Evolutionary conservation across 805 yeast genomes (phyloP), one percentile per base, ranked within the genome.

Genomic region (Cyberlindnera maclurae): DNA sequence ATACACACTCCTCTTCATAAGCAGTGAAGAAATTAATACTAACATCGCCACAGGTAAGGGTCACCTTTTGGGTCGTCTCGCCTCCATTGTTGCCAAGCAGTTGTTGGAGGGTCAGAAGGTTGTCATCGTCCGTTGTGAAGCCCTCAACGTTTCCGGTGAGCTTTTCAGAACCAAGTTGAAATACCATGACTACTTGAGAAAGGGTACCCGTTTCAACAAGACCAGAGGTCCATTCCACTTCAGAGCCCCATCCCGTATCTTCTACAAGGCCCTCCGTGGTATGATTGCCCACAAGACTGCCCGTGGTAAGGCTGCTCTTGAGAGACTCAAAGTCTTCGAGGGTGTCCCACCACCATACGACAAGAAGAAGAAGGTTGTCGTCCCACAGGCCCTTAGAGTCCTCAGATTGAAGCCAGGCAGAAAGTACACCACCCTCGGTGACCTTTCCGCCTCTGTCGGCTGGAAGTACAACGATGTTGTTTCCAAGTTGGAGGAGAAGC

Each of bases 221-320:
- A 82, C 79, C 65, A 83, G 88, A 71, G 99, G 98, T 78, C 97
- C 97, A 66, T 93, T 90, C 97, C 99, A 93, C 73, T 93, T 93
- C 96, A 93, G 97, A 77, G 99, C 99, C 52, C 99, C 99, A 72
- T 89, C 97, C 52, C 88, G 97, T 77, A 90, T 93, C 75, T 88
- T 93, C 75, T 89, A 89, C 94, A 93, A 93, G 84, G 97, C 99
- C 65, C 73, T 93, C 70, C 85, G 96, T 70, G 99, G 99, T 77
- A 93, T 93, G 99, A 76, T 93, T 64, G 77, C 96, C 69, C 97
- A 93, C 89, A 93, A 93, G 88, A 93, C 98, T 59, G 93, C 97
- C 62, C 93, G 97, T 76, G 99, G 99, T 75, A 84, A 86, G 79
- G 97, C 97, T 68, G 99, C 99, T 63, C 73, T 93, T 67, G 97